Evolutionary conservation across 345 rosid species (phyloP), one percentile per base, ranked within the genome.

Genomic region (Ailanthus altissimus): DNA sequence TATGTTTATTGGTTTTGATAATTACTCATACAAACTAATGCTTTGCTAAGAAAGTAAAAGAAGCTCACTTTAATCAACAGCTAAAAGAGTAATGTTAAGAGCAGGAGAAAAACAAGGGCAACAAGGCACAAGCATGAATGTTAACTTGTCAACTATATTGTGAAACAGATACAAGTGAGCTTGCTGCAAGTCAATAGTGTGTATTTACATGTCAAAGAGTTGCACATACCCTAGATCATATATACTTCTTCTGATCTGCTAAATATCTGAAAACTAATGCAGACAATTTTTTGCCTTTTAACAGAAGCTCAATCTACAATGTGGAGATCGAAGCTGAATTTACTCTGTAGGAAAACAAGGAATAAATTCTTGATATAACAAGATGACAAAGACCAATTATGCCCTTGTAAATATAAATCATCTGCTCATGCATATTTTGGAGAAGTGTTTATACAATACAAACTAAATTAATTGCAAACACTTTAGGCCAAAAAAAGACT

Each of bases 341-440:
- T 15, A 43, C 23, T 49, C 70, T 61, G 77, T 28, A 61, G n/a
- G 67, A 43, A 72, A 61, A 61, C 65, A 16, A 47, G 46, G n/a
- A 64, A 38, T 11, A 38, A 63, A 51, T 50, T 75, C 63, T 40
- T 50, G 23, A 20, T 12, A 23, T 21, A 74, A 16, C 26, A 11
- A 23, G 38, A 58, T 6, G 11, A 50, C 5, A 56, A 42, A 72
- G 13, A 57, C 25, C 12, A 56, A 21, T 21, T 56, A 57, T 28
- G 14, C 65, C 25, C 50, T 32, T 28, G 73, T 54, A 32, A 6
- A 25, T 5, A n/a, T 15, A 20, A 9, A 32, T 32, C 28, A 12
- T 53, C n/a, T 6, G 25, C 42, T 23, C 21, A 45, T 8, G 38
- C 43, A 68, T 5, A 16, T 38, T 18, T 63, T 38, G n/a, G n/a